A percentile compares a stretch with the other conserved stretches of the same genome.
Conservation (phyloP, 108 stramenopile genomes). For the Nitzschia sp. region DNA sequence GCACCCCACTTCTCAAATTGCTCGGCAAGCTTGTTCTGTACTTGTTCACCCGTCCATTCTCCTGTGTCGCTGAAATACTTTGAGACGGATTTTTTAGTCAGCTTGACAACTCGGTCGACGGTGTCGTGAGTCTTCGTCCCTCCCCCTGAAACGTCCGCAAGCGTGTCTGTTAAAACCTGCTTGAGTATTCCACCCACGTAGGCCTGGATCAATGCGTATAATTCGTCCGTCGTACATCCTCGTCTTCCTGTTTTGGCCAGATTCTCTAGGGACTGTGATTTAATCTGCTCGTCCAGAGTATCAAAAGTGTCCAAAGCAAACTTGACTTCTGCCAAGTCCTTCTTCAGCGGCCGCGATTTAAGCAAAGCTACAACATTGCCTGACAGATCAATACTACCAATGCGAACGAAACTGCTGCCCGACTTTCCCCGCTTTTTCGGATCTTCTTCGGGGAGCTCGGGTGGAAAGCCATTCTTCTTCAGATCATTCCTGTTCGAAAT, state of each 20-base stretch:
- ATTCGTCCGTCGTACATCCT: slow-evolving; percentile 28
- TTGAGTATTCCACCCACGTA: neutral
- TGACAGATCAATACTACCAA: slow-evolving; percentile 15
- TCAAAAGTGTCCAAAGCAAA: slow-evolving; percentile 17
- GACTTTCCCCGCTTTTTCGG: neutral
- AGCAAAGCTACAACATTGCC: neutral
- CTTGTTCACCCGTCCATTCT: slow-evolving; percentile 4
- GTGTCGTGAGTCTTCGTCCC: neutral
- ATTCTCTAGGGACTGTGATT: neutral
- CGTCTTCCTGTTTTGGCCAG: neutral
- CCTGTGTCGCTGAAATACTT: slow-evolving; percentile 1
- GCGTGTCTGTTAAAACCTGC: neutral
- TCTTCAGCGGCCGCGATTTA: slow-evolving; percentile 9
- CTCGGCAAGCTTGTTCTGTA: slow-evolving; percentile 6
- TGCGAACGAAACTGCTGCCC: slow-evolving; percentile 9
- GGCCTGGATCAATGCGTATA: slow-evolving; percentile 12
- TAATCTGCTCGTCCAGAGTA: neutral
- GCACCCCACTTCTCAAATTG: neutral
- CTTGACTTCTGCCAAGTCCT: slow-evolving; percentile 1
- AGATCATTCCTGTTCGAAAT: slow-evolving; percentile 28
- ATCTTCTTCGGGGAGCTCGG: slow-evolving; percentile 2
- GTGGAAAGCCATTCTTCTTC: slow-evolving; percentile 37
- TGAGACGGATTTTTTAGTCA: slow-evolving; percentile 3
- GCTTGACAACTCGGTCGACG: neutral
- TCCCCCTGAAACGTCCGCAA: neutral